These are phyloP conservation scores for Aurifilum marmelostoma DNA, from an alignment of 2,329 filamentous ascomycete species.

Conservation along the genomic window DNA sequence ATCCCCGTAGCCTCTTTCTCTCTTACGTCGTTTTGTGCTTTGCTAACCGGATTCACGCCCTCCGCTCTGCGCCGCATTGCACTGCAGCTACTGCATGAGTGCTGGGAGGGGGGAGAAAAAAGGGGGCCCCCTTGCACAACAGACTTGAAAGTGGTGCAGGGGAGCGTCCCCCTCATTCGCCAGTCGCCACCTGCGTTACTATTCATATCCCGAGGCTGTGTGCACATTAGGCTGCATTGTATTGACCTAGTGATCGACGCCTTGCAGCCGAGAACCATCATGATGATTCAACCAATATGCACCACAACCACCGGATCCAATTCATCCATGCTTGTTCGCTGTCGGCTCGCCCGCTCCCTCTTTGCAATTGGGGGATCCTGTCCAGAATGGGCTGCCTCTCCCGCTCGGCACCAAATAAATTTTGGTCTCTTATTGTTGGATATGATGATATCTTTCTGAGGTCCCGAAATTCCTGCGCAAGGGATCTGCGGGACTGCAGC, in stretches of 20 bases:
- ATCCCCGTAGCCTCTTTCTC: not conserved
- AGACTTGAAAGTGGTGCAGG: not conserved
- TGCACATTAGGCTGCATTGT: not conserved
- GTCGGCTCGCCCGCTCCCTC: no score
- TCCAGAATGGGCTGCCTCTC: not conserved
- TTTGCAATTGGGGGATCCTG: not conserved
- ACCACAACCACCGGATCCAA: not conserved
- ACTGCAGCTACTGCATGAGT: not conserved
- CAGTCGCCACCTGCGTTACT: not conserved
- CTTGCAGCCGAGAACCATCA: not conserved
- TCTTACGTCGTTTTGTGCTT: no score
- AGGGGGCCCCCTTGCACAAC: not conserved
- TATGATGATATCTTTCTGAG: not conserved
- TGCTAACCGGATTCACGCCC: not conserved
- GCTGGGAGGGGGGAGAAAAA: not conserved
- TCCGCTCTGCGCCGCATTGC: not conserved
- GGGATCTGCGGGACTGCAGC: not conserved
- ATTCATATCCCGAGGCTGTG: slow-evolving; percentile 4
- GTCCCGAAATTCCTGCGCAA: not conserved
- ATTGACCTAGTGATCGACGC: not conserved
- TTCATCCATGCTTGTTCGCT: not conserved
- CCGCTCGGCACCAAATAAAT: not conserved
- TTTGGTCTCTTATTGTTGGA: no score
- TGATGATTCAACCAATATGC: not conserved
- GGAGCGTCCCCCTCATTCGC: not conserved